phyloP scores from a whole-genome alignment of 352 stramenopile genomes.

The Peronospora farinosa region DNA sequence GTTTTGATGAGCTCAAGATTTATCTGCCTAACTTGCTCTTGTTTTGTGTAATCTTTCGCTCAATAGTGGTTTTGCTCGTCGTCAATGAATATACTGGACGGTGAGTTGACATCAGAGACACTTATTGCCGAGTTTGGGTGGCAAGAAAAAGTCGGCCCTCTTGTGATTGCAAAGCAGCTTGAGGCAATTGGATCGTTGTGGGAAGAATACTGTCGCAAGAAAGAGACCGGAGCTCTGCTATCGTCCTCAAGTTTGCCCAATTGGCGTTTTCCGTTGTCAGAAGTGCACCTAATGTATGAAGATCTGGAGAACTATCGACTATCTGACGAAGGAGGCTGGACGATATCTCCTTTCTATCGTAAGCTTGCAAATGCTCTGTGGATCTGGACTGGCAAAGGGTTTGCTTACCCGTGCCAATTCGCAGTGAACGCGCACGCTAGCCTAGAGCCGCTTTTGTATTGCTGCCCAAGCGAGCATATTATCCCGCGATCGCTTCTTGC shows the following conservation, averaged over 20 bases:
- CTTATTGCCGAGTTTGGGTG: constrained; percentile 54
- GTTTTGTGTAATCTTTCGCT: constrained; percentile 5
- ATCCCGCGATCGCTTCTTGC: constrained; percentile 52
- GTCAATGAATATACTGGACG: constrained; percentile 44
- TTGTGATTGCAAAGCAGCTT: constrained; percentile 49
- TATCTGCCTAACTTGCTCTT: constrained; percentile 6
- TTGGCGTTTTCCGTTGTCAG: constrained; percentile 36
- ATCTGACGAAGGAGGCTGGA: constrained; percentile 27
- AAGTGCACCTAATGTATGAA: constrained; percentile 56
- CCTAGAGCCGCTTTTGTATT: constrained; percentile 58
- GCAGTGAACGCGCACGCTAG: constrained; percentile 36
- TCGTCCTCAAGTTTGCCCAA: not conserved
- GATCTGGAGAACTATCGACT: constrained; percentile 35
- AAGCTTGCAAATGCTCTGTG: constrained; percentile 41
- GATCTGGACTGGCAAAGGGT: constrained; percentile 67
- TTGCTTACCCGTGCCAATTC: constrained; percentile 48
- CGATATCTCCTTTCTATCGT: constrained; percentile 25
- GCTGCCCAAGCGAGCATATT: constrained; percentile 47
- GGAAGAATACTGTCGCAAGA: constrained; percentile 19
- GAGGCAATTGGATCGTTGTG: constrained; percentile 37
- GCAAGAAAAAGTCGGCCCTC: constrained; percentile 33
- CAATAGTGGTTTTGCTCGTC: constrained; percentile 61
- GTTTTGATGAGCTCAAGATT: constrained; percentile 1
- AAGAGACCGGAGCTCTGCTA: constrained; percentile 1
- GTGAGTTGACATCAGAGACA: constrained; percentile 47